These are phyloP conservation scores for Trichothecium roseum DNA, from an alignment of 2,329 filamentous ascomycete genomes.

Conservation along the genomic window DNA sequence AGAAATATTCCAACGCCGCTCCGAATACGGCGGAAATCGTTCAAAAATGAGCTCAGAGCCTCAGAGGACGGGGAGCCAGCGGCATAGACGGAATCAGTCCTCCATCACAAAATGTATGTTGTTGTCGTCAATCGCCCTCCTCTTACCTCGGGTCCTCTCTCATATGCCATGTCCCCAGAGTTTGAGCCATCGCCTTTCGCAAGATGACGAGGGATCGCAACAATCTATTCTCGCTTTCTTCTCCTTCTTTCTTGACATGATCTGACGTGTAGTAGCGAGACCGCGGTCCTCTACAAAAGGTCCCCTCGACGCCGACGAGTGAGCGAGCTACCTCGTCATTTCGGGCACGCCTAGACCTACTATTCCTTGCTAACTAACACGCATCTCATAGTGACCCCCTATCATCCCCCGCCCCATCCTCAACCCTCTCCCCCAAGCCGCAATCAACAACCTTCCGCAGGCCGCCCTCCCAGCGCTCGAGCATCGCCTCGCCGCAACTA, in stretches of 20 bases:
- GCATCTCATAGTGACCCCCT: conserved; percentile 14
- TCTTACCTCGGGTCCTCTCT: no score
- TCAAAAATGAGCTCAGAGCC: not conserved
- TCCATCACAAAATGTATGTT: no score
- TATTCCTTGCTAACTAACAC: not conserved
- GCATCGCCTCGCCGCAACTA: conserved; percentile 16
- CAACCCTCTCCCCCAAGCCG: conserved; percentile 8
- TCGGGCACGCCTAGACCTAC: no score
- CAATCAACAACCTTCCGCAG: conserved; percentile 2
- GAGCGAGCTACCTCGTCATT: conserved; percentile 22
- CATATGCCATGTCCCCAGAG: no score
- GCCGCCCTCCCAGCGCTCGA: conserved; percentile 9
- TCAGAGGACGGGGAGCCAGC: not conserved
- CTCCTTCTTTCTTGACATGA: no score
- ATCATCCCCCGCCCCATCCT: conserved; percentile 16
- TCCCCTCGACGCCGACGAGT: conserved; percentile 70
- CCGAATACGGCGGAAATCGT: no score
- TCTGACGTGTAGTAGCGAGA: conserved; percentile 32
- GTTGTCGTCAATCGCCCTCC: no score
- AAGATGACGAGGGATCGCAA: no score
- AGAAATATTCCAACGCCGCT: no score
- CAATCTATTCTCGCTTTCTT: no score
- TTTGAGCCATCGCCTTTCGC: no score
- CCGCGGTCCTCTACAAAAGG: conserved; percentile 65
- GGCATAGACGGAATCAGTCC: no score